Evolutionary conservation across 352 stramenopile species (phyloP), one percentile per base, ranked within the genome.

Genomic region (Chrysophaeum taylorii): DNA sequence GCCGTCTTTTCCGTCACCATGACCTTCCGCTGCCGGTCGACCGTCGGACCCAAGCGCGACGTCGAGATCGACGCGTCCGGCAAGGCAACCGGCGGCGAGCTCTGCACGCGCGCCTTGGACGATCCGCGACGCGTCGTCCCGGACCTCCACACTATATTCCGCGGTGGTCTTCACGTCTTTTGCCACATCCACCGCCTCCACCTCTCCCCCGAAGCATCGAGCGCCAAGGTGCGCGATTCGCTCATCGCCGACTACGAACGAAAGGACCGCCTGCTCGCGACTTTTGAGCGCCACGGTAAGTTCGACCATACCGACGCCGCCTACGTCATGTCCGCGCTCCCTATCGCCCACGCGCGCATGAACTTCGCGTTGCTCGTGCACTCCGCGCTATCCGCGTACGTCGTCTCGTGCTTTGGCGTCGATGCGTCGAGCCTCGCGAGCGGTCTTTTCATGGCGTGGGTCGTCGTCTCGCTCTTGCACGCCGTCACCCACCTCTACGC

Each of bases 1-100:
- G n/a, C 4, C 60, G 2, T 45, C 36, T 68, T 68, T 25, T 52
- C 36, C n/a, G 60, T 68, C 12, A 68, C 60, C 36, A 68, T 68
- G 60, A 31, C 12, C 14, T 68, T 52, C 36, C n/a, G 29, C 60
- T 9, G 7, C n/a, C 15, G 27, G 4, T 33, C 23, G 21, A 25
- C 14, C 21, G 52, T 15, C 33, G 25, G 27, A 25, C 27, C 52
- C 9, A 31, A 25, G 25, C 9, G 12, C 18, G 16, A 23, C 16
- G 42, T 52, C 42, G n/a, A n/a, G n/a, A n/a, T n/a, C n/a, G n/a
- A n/a, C n/a, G n/a, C n/a, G n/a, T n/a, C n/a, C n/a, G n/a, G n/a
- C n/a, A n/a, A n/a, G n/a, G n/a, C n/a, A n/a, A n/a, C n/a, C n/a
- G 52, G 52, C 27, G 52, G 52, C 52, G 12, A 21, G 27, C 2